These are phyloP conservation scores for Pythium volutum DNA, from an alignment of 352 stramenopile species.

Conservation along the genomic window DNA sequence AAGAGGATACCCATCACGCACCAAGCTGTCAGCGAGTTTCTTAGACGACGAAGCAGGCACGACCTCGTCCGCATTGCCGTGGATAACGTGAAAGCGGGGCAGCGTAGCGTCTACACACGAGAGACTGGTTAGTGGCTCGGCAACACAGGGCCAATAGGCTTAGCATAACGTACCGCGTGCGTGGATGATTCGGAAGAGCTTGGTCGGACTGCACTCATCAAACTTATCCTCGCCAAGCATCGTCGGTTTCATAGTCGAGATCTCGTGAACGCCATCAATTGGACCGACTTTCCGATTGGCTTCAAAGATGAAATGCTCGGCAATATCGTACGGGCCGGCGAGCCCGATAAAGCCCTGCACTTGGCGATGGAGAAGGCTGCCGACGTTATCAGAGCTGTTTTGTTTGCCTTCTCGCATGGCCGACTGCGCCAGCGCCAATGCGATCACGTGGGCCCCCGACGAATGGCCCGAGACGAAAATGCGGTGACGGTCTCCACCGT, in stretches of 20 bases:
- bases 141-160: no score
- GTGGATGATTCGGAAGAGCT: conserved; percentile 30
- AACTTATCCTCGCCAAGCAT: conserved; percentile 67
- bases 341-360: conserved; percentile 66
- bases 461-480: conserved; percentile 70
- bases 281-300: conserved; percentile 50
- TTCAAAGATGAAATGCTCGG: conserved; percentile 73
- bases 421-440: conserved; percentile 54
- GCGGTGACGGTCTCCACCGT: conserved; percentile 45
- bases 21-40: conserved; percentile 47
- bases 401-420: conserved; percentile 26
- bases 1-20: conserved; percentile 18
- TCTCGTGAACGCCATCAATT: conserved; percentile 53
- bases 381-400: neutral
- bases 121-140: neutral
- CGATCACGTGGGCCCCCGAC: conserved; percentile 51
- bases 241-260: conserved; percentile 75
- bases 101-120: conserved; percentile 31
- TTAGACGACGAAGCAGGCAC: conserved; percentile 57
- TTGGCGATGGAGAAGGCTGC: conserved; percentile 13
- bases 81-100: conserved; percentile 53
- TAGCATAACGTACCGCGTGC: conserved; percentile 14
- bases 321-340: conserved; percentile 65
- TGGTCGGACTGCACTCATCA: conserved; percentile 43
- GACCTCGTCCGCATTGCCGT: conserved; percentile 59